Conservation (phyloP, 768 basidiomycete genomes). For the Lactarius psammicola region DNA sequence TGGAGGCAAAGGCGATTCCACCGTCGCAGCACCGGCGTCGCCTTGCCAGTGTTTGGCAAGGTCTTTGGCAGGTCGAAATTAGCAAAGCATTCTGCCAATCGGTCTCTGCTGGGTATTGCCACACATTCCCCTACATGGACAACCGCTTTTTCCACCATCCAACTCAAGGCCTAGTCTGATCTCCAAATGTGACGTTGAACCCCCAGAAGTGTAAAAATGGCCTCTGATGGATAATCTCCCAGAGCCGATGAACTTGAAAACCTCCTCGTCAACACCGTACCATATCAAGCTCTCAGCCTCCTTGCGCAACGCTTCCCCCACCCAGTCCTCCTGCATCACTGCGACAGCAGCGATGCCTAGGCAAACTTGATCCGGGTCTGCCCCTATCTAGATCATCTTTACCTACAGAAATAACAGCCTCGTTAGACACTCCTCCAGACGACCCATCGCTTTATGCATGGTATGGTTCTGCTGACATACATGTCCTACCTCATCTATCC, state of each 20-base stretch:
- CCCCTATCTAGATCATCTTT: neutral
- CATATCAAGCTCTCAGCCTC: neutral
- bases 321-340: neutral
- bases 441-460: neutral
- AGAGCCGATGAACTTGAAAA: conserved; percentile 14
- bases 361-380: neutral
- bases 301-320: neutral
- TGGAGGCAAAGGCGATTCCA: too few species aligned
- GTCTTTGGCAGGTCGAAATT: too few species aligned
- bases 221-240: conserved; percentile 14
- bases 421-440: conserved; percentile 11
- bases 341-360: neutral
- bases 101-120: too few species aligned
- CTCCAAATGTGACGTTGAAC: conserved; percentile 17
- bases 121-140: conserved; percentile 26
- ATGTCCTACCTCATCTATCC: conserved; percentile 12
- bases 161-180: conserved; percentile 9
- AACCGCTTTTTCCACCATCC: neutral
- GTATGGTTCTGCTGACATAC: conserved; percentile 22
- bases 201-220: conserved; percentile 18
- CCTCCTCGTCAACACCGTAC: neutral
- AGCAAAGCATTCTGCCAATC: too few species aligned
- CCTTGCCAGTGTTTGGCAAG: too few species aligned
- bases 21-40: too few species aligned
- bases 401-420: neutral